phyloP scores from a whole-genome alignment of 768 basidiomycete species.

The Paxillus ammoniavirescens region DNA sequence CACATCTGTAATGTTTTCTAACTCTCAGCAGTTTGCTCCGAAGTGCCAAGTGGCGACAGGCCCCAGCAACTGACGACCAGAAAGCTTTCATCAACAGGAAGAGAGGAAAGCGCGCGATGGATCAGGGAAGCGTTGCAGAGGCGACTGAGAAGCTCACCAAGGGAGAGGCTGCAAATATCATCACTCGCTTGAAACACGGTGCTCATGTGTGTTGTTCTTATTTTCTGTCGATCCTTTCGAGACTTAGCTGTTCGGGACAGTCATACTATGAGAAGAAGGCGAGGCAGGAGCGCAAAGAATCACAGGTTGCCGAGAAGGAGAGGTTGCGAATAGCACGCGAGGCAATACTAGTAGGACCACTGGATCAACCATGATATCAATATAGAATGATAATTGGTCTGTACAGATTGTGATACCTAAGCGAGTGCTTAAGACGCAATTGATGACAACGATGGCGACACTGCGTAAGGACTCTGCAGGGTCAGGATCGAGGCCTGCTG shows the following conservation, averaged over 20 bases:
- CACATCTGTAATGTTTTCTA: constrained; percentile 1
- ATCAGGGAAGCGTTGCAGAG: constrained; percentile 17
- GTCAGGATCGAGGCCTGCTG: constrained; percentile 67
- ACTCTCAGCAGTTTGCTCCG: constrained; percentile 49
- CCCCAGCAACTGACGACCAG: constrained; percentile 61
- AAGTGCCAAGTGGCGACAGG: constrained; percentile 63
- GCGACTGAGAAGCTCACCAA: constrained; percentile 55
- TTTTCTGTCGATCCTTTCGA: background rate
- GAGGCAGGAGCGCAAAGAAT: constrained; percentile 39
- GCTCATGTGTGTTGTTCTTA: constrained; percentile 49
- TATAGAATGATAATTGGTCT: background rate
- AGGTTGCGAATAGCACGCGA: constrained; percentile 47
- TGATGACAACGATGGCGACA: constrained; percentile 59
- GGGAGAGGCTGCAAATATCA: constrained; percentile 77
- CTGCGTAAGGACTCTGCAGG: constrained; percentile 55
- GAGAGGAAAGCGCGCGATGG: constrained; percentile 36
- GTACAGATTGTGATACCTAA: background rate
- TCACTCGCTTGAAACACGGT: constrained; percentile 75
- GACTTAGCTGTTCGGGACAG: constrained; percentile 30
- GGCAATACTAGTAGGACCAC: constrained; percentile 61
- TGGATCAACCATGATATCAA: constrained; percentile 20
- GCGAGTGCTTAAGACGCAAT: constrained; percentile 4
- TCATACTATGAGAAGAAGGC: constrained; percentile 54
- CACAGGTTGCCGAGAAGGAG: constrained; percentile 45
- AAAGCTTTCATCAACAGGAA: constrained; percentile 54